phyloP scores from a whole-genome alignment of 1,284 basidiomycete species.

The Irpex lacteus region DNA sequence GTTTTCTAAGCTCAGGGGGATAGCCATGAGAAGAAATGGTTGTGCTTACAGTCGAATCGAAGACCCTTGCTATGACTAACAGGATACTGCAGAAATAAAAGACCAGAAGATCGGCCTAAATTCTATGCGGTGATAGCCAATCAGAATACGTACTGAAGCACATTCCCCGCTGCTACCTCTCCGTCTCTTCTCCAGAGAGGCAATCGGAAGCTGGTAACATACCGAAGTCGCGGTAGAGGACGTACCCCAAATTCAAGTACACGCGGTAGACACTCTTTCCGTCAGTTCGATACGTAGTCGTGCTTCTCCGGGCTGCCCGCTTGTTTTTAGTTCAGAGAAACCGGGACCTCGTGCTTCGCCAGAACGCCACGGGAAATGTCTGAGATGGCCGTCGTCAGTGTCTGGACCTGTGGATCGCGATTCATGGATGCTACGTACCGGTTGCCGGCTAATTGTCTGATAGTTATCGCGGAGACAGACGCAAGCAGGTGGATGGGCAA shows the following conservation, averaged over 20 bases:
- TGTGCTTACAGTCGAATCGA: too few species aligned
- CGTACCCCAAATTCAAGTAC: not conserved
- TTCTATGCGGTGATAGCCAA: not conserved
- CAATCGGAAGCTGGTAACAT: not conserved
- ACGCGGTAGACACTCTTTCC: not conserved
- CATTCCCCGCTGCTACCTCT: not conserved
- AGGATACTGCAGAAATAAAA: too few species aligned
- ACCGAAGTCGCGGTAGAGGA: not conserved
- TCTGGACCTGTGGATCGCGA: too few species aligned
- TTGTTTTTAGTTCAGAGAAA: not conserved
- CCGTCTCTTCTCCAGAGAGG: not conserved
- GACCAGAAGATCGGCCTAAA: too few species aligned
- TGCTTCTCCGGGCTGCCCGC: not conserved
- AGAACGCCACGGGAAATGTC: not conserved
- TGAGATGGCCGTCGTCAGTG: too few species aligned
- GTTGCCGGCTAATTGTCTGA: not conserved
- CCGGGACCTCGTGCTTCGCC: not conserved
- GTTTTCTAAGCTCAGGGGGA: not conserved
- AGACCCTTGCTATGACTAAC: too few species aligned
- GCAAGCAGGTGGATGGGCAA: not conserved
- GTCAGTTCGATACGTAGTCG: not conserved
- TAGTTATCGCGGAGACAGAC: too few species aligned
- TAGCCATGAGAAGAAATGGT: not conserved
- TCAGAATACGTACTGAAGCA: not conserved
- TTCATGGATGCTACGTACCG: too few species aligned